phyloP scores from a whole-genome alignment of 2,329 filamentous ascomycete species.

The Coniochaeta sp. region DNA sequence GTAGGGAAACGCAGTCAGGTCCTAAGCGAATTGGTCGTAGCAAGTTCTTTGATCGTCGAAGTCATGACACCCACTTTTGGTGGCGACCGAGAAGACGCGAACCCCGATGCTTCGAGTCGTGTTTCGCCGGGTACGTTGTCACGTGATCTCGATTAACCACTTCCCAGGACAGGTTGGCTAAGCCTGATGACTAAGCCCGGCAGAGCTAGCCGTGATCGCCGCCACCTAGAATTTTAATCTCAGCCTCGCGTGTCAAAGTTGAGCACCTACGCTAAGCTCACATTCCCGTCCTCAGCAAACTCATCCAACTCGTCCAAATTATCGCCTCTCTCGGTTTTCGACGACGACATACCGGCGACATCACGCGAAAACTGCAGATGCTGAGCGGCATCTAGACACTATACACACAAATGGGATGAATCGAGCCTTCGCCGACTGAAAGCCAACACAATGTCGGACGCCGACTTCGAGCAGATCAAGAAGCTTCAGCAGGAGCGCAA shows the following conservation, averaged over 20 bases:
- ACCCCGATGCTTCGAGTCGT: neutral
- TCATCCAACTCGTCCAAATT: neutral
- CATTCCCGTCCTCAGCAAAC: neutral
- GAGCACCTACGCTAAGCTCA: neutral
- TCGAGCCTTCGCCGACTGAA: conserved; percentile 1
- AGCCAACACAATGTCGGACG: conserved; percentile 55
- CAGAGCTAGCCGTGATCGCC: neutral
- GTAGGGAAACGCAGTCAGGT: neutral
- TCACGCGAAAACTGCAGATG: neutral
- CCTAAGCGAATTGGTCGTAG: neutral
- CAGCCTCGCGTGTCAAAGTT: neutral
- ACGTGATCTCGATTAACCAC: neutral
- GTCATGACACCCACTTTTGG: neutral
- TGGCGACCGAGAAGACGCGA: neutral
- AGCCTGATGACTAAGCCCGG: neutral
- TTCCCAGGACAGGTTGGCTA: neutral
- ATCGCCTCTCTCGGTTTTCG: neutral
- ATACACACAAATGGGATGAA: neutral
- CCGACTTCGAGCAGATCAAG: conserved; percentile 81
- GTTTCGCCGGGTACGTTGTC: neutral
- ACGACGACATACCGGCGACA: neutral
- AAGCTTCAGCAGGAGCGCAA: conserved; percentile 92
- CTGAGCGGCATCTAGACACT: neutral
- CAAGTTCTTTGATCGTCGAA: neutral
- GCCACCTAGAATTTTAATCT: neutral